A percentile compares a stretch with the other conserved stretches of the same genome.
Conservation (phyloP, 768 basidiomycete species). For the Agrocybe pediades region DNA sequence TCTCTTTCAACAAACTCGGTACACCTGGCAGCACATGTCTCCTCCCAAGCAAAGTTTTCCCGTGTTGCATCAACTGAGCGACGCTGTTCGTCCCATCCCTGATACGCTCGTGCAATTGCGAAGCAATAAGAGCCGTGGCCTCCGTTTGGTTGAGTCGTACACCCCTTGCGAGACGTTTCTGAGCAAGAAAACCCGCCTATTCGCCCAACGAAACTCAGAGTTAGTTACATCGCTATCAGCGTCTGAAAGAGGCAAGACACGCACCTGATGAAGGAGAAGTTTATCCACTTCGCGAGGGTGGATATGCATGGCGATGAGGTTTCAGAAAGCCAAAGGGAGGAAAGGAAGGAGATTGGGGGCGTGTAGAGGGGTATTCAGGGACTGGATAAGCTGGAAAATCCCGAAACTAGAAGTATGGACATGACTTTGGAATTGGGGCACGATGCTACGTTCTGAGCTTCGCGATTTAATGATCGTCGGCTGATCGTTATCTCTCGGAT, state of each 20-base stretch:
- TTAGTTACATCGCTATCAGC: not conserved
- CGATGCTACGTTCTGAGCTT: too few species aligned
- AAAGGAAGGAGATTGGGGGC: not conserved
- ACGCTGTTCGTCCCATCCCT: slow-evolving; percentile 89
- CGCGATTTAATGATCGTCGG: too few species aligned
- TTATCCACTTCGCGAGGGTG: slow-evolving; percentile 77
- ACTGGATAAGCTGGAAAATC: too few species aligned
- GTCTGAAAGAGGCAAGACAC: not conserved
- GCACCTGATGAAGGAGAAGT: slow-evolving; percentile 70
- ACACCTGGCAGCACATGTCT: slow-evolving; percentile 89
- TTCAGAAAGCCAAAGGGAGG: not conserved
- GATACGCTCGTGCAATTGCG: slow-evolving; percentile 92
- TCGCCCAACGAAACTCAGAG: not conserved
- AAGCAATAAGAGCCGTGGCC: slow-evolving; percentile 86
- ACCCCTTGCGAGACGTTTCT: slow-evolving; percentile 94
- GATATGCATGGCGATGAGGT: slow-evolving; percentile 56
- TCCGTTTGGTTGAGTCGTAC: slow-evolving; percentile 85
- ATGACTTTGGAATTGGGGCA: too few species aligned
- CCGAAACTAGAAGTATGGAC: too few species aligned
- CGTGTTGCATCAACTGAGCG: slow-evolving; percentile 90
- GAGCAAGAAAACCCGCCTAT: slow-evolving; percentile 86
- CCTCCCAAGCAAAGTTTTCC: slow-evolving; percentile 85
- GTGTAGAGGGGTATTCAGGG: not conserved
- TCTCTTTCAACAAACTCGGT: slow-evolving; percentile 72
- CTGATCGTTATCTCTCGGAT: too few species aligned